Evolutionary conservation across 2,329 filamentous ascomycete species (phyloP), one percentile per base, ranked within the genome.

Genomic region (Fusarium drepaniforme): DNA sequence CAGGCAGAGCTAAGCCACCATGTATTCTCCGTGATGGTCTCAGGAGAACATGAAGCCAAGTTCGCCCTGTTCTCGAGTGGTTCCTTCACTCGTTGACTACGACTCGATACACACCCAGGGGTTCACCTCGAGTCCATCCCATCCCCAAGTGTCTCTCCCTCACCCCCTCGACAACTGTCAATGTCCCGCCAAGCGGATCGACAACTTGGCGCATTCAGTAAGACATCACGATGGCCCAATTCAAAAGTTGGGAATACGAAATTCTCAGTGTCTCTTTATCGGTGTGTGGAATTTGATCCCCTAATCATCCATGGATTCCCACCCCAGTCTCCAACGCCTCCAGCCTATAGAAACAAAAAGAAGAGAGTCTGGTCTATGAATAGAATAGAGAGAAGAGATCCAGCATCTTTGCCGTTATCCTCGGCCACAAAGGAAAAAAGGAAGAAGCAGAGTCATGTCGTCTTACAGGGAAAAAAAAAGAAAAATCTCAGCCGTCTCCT

Each of bases 291-390:
- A 65, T 67, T 64, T 30, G 57, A 57, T 44, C 53, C 69, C 49
- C 49, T 33, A 30, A 53, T 33, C 49, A 53, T 40, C 42, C 42
- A 23, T 23, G n/a, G n/a, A 8, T 49, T 28, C 61, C 25, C 58
- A 33, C 58, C 35, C 59, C 59, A 16, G 42, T 67, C 46, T 72
- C 61, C n/a, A 75, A 75, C 66, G 59, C 69, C 72, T 35, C 69
- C 72, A 59, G 37, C 64, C 70, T 65, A 59, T 69, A 66, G 16
- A 38, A 70, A 38, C 13, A 58, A 58, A 58, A 38, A 70, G 58
- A 65, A 46, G 57, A 68, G 60, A 64, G 59, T 40, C 73, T 63
- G 33, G 42, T 75, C 72, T 73, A 75, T 75, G 66, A 73, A 75
- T 70, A 75, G 53, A 67, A 58, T n/a, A 46, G n/a, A 53, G n/a